Base-by-base conservation (phyloP, 345 rosid species). In the Clarkia xantiana region DNA sequence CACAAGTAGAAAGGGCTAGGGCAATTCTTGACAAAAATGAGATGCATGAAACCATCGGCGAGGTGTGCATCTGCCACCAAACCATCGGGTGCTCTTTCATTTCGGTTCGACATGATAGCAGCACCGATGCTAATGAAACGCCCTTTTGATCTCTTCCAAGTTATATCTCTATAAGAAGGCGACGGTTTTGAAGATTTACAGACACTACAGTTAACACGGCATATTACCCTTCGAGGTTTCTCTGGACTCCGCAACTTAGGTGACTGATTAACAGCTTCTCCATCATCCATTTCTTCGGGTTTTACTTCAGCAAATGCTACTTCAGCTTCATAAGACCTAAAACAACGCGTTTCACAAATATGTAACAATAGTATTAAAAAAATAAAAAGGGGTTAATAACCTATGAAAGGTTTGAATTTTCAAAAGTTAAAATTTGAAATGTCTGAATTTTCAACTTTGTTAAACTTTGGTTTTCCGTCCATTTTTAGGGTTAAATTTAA, bases 31-130 rank as follows among this genome's bases (percentile, higher is more conserved):
- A 86, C 69, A 63, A 90, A 68, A 62, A 90, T 58, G 66, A 90
- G 91, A 65, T 90, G 97, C 67, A 90, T 68, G 71, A 86, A 81
- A 53, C 97, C 97, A 49, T 86, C 95, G 1, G 91, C 79, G 41
- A 86, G 88, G 72, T 90, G 95, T 55, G 97, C 97, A 67, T 90
- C 95, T 18, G 79, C 91, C 48, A 90, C 97, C 61, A 90, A 73
- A 52, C 97, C 97, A 65, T 90, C 97, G 14, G 94, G 97, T 17
- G 97, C 94, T 71, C 73, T 66, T 70, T 85, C 94, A 56, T 85
- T 90, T 59, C 91, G 76, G 73, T 83, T 82, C 44, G 97, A 80
- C 47, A 82, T 90, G 25, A 86, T 57, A 42, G 97, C 97, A 46
- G 91, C 97, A 49, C 94, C 95, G 60, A 86, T 62, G 18, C 97